Base-by-base conservation (phyloP, 1,139 yeast species). In the Hyphopichia fennica region DNA sequence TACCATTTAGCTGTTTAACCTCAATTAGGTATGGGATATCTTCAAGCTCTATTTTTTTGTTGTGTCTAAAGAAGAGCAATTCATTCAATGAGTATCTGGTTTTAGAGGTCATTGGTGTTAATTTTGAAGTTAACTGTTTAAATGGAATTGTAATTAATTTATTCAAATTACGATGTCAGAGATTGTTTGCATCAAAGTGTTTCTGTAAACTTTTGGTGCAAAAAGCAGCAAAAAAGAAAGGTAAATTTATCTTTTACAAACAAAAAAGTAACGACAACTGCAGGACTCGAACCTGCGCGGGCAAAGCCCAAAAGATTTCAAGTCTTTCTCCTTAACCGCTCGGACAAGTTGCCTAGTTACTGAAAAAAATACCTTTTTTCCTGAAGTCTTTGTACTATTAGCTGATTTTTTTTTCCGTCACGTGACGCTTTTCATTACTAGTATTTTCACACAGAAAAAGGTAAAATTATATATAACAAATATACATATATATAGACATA, bases 261-360 rank as follows among this genome's bases (percentile, higher is more conserved):
- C 35, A 41, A 48, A 53, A 54, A 52, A 49, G 45, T 42, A 49
- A 37, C 66, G 67, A 63, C 67, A 62, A 60, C 67, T 61, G 66
- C 67, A 63, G 67, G 67, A 62, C 52, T 63, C 67, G 67, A 62
- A 62, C 67, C 67, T 62, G 67, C 66, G 67, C 64, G 66, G 66
- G 67, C 67, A 61, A 48, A 62, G 65, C 67, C 67, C 67, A 62
- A 62, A 60, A 62, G 67, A 60, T 62, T 62, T 62, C 66, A 55
- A 62, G 62, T 62, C 67, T 62, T 60, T 62, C 67, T 62, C 67
- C 66, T 62, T 62, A 62, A 62, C 67, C 67, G 57, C 67, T 62
- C 67, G 67, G 67, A 62, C 67, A 62, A 62, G 66, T 60, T 61
- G 66, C 66, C 66, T 42, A 15, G 17, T 25, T 19, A 9, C 14